Evolutionary conservation across 2,329 filamentous ascomycete genomes (phyloP), one percentile per base, ranked within the genome.

Genomic region (Xylaria multiplex): DNA sequence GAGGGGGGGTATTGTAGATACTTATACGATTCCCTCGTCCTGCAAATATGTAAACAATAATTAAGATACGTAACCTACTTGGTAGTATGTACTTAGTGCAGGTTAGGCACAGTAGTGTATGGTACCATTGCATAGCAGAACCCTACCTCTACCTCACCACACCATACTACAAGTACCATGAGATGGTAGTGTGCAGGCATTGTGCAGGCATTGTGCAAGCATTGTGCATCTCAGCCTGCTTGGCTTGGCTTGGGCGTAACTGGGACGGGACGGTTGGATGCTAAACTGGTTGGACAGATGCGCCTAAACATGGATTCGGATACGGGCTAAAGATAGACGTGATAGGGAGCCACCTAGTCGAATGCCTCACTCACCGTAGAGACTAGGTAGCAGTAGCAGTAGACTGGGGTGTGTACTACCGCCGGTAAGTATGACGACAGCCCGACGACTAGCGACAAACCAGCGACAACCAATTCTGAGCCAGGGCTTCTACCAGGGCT

Each of bases 1-100:
- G 71, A 72, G 73, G 74, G 78, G 78, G 78, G 75, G 71, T 73
- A 68, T 61, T 68, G 67, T 53, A 66, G 70, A 80, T 80, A 80
- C 81, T 80, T 81, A 78, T 80, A 77, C 64, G 4, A 54, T 50
- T 35, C 14, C 37, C 13, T 19, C 54, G 11, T 27, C 54, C 11
- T 60, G 40, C 45, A 22, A 30, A 42, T 19, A 37, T 8, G 8
- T 37, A 37, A 13, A 37, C 27, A 37, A 9, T 8, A 35, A 40
- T 40, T 19, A 19, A 19, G 19, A 19, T 19, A 19, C 19, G 19
- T 19, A 19, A 19, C 19, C 19, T 19, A 19, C 19, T 19, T 19
- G 19, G 19, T 19, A 19, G 19, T 19, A 19, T 19, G 11, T 37
- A 8, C 35, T 8, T 24, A 19, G 45, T 45, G 2, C 1, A 7